These are phyloP conservation scores for Pelargonium fulgidum DNA, from an alignment of 441 rosid genomes.

Conservation along the genomic window DNA sequence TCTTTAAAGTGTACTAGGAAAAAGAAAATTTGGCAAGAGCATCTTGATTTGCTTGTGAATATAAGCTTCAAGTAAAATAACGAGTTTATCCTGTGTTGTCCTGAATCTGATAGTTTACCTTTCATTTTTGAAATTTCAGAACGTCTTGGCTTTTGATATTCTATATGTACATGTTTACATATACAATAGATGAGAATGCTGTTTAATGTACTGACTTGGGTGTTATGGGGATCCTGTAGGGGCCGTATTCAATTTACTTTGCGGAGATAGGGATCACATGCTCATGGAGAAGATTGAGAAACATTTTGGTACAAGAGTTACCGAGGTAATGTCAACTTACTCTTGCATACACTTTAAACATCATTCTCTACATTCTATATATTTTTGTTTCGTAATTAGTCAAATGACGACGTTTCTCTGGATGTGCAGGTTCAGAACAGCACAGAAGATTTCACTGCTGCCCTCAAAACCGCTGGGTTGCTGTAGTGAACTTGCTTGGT, in stretches of 20 bases:
- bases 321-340: conserved; percentile 44
- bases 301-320: conserved; percentile 41
- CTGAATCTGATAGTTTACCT: too few species aligned
- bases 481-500: background rate
- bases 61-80: too few species aligned
- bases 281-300: conserved; percentile 69
- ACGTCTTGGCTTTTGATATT: background rate
- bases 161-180: background rate
- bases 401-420: too few species aligned
- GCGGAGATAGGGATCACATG: conserved; percentile 35
- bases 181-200: background rate
- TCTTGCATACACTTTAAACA: background rate
- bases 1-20: too few species aligned
- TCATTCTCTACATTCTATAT: background rate
- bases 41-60: too few species aligned
- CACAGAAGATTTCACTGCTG: background rate
- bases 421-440: background rate
- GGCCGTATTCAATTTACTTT: conserved; percentile 72
- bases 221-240: conserved; percentile 38
- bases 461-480: background rate
- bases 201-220: conserved; percentile 9
- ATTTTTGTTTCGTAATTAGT: too few species aligned
- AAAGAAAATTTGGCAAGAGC: too few species aligned
- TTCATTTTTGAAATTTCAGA: too few species aligned
- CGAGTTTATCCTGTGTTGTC: too few species aligned